A percentile compares a stretch with the other conserved stretches of the same genome.
Conservation (phyloP, 208 protist species). For the Naegleria gruberi region DNA sequence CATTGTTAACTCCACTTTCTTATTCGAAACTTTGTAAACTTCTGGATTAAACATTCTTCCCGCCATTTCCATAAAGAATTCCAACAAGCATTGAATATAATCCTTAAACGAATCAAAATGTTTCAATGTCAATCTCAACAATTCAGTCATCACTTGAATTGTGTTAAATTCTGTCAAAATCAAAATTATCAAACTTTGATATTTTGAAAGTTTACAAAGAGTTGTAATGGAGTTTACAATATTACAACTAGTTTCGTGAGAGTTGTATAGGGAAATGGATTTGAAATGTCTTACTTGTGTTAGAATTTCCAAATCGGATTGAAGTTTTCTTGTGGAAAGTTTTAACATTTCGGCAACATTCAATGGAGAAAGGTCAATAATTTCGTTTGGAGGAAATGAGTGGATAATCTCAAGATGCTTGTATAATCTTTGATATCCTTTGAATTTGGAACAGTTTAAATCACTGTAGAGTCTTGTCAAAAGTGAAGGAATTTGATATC, state of each 20-base stretch:
- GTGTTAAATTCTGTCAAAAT: neutral
- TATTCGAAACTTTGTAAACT: too few relatives aligned
- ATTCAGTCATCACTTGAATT: neutral
- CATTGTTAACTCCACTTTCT: too few relatives aligned
- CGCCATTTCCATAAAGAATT: neutral
- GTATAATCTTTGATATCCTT: neutral
- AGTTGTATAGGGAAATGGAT: neutral
- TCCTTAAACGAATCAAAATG: neutral
- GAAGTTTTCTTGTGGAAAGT: neutral
- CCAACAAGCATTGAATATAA: neutral
- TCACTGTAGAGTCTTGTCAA: neutral
- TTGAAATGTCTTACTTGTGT: neutral
- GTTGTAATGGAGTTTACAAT: neutral
- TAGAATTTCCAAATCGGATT: neutral
- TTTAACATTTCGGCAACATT: neutral
- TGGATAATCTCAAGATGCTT: neutral
- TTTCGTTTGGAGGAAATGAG: neutral
- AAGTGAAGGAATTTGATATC: neutral
- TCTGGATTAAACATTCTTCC: too few relatives aligned
- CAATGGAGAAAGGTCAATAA: neutral
- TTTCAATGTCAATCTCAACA: neutral
- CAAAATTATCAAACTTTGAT: neutral
- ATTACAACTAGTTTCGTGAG: neutral
- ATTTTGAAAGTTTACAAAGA: neutral
- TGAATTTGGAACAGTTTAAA: neutral